Conservation (phyloP, 176 grass and related monocot species). For the Zizania latifolia region DNA sequence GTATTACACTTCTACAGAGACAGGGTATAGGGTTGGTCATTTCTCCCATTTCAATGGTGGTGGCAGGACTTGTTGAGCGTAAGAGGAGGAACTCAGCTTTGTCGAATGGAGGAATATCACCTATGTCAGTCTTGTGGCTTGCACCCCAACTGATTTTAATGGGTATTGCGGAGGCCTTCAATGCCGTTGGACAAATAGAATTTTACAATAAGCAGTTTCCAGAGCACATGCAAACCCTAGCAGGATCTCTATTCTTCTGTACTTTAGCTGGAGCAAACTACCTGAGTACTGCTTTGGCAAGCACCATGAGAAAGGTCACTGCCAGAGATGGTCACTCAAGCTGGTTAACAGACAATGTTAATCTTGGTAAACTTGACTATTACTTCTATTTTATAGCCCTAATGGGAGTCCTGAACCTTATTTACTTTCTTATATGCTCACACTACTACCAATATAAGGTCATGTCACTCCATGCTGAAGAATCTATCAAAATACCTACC, state of each 20-base stretch:
- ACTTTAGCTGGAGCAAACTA: constrained; percentile 56
- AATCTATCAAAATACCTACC: constrained; percentile 3
- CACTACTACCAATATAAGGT: constrained; percentile 66
- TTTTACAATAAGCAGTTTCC: constrained; percentile 88
- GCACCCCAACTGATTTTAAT: constrained; percentile 64
- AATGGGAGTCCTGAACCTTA: constrained; percentile 46
- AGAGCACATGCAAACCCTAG: constrained; percentile 68
- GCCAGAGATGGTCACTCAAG: constrained; percentile 21
- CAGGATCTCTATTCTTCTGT: constrained; percentile 52
- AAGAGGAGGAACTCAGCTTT: constrained; percentile 58
- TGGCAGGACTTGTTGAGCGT: constrained; percentile 55
- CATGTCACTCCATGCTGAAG: constrained; percentile 32
- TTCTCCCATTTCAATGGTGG: constrained; percentile 57
- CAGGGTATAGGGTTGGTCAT: constrained; percentile 58
- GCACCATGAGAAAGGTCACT: constrained; percentile 46
- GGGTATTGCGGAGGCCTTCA: constrained; percentile 64
- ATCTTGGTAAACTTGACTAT: constrained; percentile 57
- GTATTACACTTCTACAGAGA: constrained; percentile 75
- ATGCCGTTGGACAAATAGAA: constrained; percentile 68
- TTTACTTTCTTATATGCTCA: constrained; percentile 63
- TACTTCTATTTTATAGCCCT: constrained; percentile 57
- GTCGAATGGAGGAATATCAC: constrained; percentile 52
- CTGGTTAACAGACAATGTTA: constrained; percentile 66
- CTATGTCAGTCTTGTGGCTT: constrained; percentile 67
- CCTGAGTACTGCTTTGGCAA: constrained; percentile 42